Evolutionary conservation across 2,329 filamentous ascomycete genomes (phyloP), one percentile per base, ranked within the genome.

Genomic region (Penicillium hesseltinei): DNA sequence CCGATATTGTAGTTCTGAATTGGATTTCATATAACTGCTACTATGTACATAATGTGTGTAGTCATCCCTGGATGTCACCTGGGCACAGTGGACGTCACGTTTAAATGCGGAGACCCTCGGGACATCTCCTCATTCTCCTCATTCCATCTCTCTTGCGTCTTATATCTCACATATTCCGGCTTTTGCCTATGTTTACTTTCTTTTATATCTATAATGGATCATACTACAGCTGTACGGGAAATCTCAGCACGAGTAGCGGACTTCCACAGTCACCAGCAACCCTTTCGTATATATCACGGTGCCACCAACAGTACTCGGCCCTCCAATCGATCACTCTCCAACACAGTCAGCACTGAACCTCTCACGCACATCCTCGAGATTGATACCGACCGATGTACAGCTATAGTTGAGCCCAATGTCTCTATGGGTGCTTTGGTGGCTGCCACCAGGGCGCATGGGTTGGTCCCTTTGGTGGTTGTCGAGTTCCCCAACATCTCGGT

Each of bases 281-380:
- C 87, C 2, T 92, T 90, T 73, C 82, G 88, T n/a, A 87, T 92
- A 69, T 89, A 86, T 65, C 89, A 92, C 74, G 89, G 89, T 59
- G 86, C 87, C 0, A 91, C 89, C 27, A 91, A 90, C 75, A 90
- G 85, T 73, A 92, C 89, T 38, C 85, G 89, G 8, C 81, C 81
- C 27, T 80, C 80, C 8, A 74, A 77, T 21, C 79, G 62, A 48
- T 60, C 54, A 5, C 47, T 55, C 38, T 51, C 61, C 69, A 83
- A 83, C 65, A 82, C 85, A 10, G 79, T 92, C 54, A 87, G 91
- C 71, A 91, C 87, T 38, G 88, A 85, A 72, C 68, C 70, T 4
- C 81, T 92, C 10, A 81, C 78, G 62, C 80, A 83, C 70, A 82
- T 92, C 17, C 76, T 92, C 10, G 73, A 78, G 9, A 76, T 92